Percentiles rank a stretch among this genome's conserved stretches.
These are phyloP conservation scores for Amphichorda felina DNA, from an alignment of 2,329 filamentous ascomycete genomes.

Conservation along the genomic window DNA sequence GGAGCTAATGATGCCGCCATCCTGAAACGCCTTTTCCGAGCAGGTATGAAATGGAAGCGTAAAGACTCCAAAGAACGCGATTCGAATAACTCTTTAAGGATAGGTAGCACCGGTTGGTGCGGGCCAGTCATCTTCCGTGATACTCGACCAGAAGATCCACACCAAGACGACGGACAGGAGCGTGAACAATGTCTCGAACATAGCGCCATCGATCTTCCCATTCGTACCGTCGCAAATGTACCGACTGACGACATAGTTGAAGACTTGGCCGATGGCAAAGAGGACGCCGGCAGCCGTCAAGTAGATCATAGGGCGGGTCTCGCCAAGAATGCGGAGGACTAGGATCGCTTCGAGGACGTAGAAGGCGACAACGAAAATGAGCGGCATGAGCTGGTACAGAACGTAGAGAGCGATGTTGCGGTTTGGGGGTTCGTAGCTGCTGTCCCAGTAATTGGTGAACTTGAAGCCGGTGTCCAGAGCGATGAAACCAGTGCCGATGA, in stretches of 20 bases:
- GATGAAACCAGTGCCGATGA: slow-evolving; percentile 91
- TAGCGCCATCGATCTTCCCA: slow-evolving; percentile 81
- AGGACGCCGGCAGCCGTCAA: slow-evolving; percentile 61
- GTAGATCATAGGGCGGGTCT: slow-evolving; percentile 87
- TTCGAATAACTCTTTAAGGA: slow-evolving; percentile 9
- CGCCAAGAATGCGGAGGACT: slow-evolving; percentile 76
- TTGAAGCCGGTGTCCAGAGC: slow-evolving; percentile 82
- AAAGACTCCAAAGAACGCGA: not conserved
- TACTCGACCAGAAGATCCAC: slow-evolving; percentile 98
- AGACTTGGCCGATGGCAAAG: slow-evolving; percentile 88
- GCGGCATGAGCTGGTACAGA: slow-evolving; percentile 78
- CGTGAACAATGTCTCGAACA: slow-evolving; percentile 92
- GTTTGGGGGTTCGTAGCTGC: slow-evolving; percentile 45
- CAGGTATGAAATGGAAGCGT: too few relatives aligned
- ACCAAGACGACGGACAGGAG: slow-evolving; percentile 69
- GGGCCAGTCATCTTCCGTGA: slow-evolving; percentile 72
- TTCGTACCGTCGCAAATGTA: slow-evolving; percentile 77
- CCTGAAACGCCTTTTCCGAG: slow-evolving; percentile 1
- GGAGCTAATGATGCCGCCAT: slow-evolving; percentile 1
- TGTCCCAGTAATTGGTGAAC: slow-evolving; percentile 71
- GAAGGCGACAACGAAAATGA: slow-evolving; percentile 82
- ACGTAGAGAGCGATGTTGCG: slow-evolving; percentile 83
- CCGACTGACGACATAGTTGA: slow-evolving; percentile 87
- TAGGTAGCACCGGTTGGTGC: slow-evolving; percentile 34
- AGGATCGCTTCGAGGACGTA: slow-evolving; percentile 75